Base-by-base conservation (phyloP, 1,284 basidiomycete genomes). In the Fomes fomentarius region DNA sequence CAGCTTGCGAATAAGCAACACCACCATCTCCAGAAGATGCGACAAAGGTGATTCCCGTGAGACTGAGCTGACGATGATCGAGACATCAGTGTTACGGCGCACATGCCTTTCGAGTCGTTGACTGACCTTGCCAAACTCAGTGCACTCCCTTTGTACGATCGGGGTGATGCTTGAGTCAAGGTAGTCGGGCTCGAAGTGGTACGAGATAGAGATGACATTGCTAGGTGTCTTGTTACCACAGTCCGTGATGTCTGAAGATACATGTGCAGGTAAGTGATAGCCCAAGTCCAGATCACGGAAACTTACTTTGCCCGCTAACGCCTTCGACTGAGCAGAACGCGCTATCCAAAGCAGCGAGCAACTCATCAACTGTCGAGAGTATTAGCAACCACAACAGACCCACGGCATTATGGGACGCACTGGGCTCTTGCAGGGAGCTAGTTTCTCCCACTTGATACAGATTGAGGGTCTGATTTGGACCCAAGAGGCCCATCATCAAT, bases 21-120 rank as follows among this genome's bases (percentile, higher is more conserved):
- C 83, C 83, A 33, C 74, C 39, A 33, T 67, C 81, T 1, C 82
- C 83, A 14, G 78, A 80, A 28, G 76, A 76, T 55, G 73, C 83
- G 33, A 85, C 63, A 6, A 84, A 60, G 1, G 83, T 81, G 2
- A 78, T 53, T 25, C 77, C 78, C 69, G 75, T 72, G n/a, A 78
- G 61, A 60, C 76, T 56, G 69, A 82, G 71, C 60, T 57, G 15
- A 22, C n/a, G n/a, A n/a, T n/a, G n/a, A n/a, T n/a, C n/a, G n/a
- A n/a, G n/a, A n/a, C n/a, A n/a, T n/a, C n/a, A n/a, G n/a, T n/a
- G n/a, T n/a, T n/a, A n/a, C n/a, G n/a, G n/a, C n/a, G n/a, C n/a
- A n/a, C n/a, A n/a, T n/a, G n/a, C n/a, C n/a, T n/a, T n/a, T n/a
- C n/a, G n/a, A n/a, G n/a, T n/a, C n/a, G 7, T 24, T 2, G 74